These are phyloP conservation scores for Chlamydomonas applanata DNA, from an alignment of 139 green algal genomes.

Conservation along the genomic window DNA sequence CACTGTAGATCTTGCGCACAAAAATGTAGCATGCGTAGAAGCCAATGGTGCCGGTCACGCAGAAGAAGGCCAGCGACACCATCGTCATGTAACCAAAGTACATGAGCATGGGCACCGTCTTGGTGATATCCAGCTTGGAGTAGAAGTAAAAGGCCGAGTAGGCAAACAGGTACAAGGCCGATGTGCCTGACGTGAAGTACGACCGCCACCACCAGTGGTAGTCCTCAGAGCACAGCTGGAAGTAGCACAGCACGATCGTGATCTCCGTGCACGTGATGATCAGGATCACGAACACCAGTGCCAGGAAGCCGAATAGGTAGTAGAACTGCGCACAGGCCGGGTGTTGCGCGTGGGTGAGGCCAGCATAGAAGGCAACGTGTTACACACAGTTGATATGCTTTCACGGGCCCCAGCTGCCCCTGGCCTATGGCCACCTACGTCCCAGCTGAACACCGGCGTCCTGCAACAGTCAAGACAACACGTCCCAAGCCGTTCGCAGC, in stretches of 20 bases:
- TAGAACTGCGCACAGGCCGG: constrained; percentile 22
- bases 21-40: constrained; percentile 94
- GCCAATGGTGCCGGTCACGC: constrained; percentile 87
- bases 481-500: too few species aligned
- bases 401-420: too few species aligned
- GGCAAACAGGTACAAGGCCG: constrained; percentile 93
- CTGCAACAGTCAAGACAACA: too few species aligned
- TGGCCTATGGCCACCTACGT: too few species aligned
- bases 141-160: constrained; percentile 98
- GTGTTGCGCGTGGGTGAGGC: neutral
- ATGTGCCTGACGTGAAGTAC: constrained; percentile 90
- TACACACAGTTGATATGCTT: too few species aligned
- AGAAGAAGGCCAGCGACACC: constrained; percentile 85
- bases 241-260: constrained; percentile 99
- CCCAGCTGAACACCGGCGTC: too few species aligned
- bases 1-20: constrained; percentile 83
- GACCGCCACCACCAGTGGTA: constrained; percentile 97
- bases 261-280: constrained; percentile 98
- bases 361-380: neutral
- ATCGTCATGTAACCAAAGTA: constrained; percentile 96
- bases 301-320: constrained; percentile 93
- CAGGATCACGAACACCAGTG: constrained; percentile 95
- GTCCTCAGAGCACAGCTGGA: constrained; percentile 88
- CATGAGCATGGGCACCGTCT: constrained; percentile 75
- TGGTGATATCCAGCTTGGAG: constrained; percentile 95